Evolutionary conservation across 768 basidiomycete species (phyloP), one percentile per base, ranked within the genome.

Genomic region (Sarcodon sp.): DNA sequence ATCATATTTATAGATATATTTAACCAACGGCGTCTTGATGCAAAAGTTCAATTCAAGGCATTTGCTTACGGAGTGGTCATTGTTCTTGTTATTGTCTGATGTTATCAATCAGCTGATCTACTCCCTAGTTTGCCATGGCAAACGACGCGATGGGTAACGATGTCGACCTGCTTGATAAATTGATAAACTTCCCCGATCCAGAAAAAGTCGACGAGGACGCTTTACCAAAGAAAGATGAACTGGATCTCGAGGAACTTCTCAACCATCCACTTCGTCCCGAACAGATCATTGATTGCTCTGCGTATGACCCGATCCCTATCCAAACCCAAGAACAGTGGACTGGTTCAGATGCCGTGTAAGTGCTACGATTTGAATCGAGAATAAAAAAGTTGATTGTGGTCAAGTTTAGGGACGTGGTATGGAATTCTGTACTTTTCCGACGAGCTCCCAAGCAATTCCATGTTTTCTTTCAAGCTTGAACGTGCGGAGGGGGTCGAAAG

Each of bases 61-160:
- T 59, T 59, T 45, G 57, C 57, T 1, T 37, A 50, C 16, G 57
- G 57, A 4, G 46, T 55, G 3, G 57, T 58, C 6, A 47, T 43
- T 55, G 7, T 35, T 15, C 11, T 13, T 48, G 31, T 33, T 12
- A 4, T 8, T 45, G 8, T 15, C 13, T 1, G 9, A 33, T 1
- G 1, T 5, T 18, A 18, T 34, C 18, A 27, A 7, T 37, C 31
- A 36, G 46, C 7, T 7, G 44, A 44, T 15, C 6, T 21, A 27
- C 21, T 2, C 37, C 43, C 4, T 21, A 54, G 53, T 52, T 53
- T 39, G 43, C 45, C 6, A 45, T 45, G 15, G 32, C 35, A 31
- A 12, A 37, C n/a, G 21, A 35, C 18, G 3, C 5, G n/a, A 45
- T 33, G 2, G 21, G 33, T 13, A 10, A 53, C 39, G 8, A 41